phyloP scores from a whole-genome alignment of 2,329 filamentous ascomycete genomes.

The Magnaporthiopsis poae region DNA sequence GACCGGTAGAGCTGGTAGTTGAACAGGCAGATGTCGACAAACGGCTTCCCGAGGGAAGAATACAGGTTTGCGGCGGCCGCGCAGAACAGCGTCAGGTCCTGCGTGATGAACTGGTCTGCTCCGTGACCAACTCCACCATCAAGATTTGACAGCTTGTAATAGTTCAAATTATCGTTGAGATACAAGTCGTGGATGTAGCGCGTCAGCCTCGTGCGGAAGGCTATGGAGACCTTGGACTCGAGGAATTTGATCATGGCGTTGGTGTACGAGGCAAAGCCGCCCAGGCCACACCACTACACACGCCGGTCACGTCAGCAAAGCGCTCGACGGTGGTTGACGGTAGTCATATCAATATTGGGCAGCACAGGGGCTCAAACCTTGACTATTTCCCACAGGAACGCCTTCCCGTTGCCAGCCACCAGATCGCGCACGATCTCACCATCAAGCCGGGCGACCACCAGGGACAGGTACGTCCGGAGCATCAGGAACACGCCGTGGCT shows the following conservation, averaged over 20 bases:
- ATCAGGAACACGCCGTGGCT: constrained; percentile 86
- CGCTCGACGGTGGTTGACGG: no score
- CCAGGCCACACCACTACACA: constrained; percentile 78
- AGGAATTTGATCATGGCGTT: constrained; percentile 99
- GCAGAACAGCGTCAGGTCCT: constrained; percentile 92
- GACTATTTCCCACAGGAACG: constrained; percentile 76
- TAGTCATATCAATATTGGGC: neutral
- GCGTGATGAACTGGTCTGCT: constrained; percentile 93
- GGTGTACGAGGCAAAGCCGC: constrained; percentile 87
- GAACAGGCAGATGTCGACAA: constrained; percentile 95
- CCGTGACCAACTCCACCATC: constrained; percentile 87
- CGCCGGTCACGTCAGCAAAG: no score
- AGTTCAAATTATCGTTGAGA: constrained; percentile 86
- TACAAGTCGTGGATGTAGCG: constrained; percentile 96
- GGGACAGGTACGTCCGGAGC: constrained; percentile 83
- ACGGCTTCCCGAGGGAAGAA: constrained; percentile 91
- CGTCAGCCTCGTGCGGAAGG: constrained; percentile 88
- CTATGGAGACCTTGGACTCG: constrained; percentile 95
- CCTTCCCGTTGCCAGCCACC: constrained; percentile 84
- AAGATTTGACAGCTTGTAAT: constrained; percentile 87
- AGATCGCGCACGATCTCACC: constrained; percentile 93
- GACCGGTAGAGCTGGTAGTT: constrained; percentile 94
- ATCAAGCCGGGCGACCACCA: constrained; percentile 85
- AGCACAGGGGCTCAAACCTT: constrained; percentile 44
- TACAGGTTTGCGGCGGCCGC: constrained; percentile 84